Evolutionary conservation across 2,329 filamentous ascomycete species (phyloP), one percentile per base, ranked within the genome.

Genomic region (Paraconiothyrium sp.): DNA sequence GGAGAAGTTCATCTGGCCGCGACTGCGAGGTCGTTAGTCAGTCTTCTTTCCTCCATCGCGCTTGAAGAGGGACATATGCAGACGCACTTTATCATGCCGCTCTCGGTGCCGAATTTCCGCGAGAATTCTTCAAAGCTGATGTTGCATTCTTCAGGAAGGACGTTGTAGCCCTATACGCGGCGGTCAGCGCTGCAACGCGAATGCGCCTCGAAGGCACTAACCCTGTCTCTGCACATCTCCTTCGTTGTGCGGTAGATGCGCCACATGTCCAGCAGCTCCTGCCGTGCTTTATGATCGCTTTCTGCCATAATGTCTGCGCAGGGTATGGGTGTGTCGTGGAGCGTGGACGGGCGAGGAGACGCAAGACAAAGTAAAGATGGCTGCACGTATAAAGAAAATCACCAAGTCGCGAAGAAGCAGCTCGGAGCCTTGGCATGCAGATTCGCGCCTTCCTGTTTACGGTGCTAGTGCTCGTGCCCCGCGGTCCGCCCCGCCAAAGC

Each of bases 191-290:
- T 27, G 54, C 57, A 50, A 48, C 49, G 62, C 70, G 63, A 58
- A 66, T 61, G 68, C 65, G 62, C 63, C 44, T 32, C 35, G 54
- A 49, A 55, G 39, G 47, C 72, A 74, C 91, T 73, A 87, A 97
- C 94, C 79, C 94, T 84, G 80, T 98, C 95, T 64, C 87, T 85
- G 71, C 95, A 90, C 94, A 99, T 97, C 85, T 99, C 92, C 80
- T 97, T 93, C 52, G 93, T 89, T 9, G 95, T 99, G 80, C 89
- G 89, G 88, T 92, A 96, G 72, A 94, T 93, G 80, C 94, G 92
- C 94, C 95, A 99, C 70, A 97, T 88, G 76, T 92, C 89, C 67
- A 88, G 72, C 60, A 77, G 48, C 60, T 69, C 35, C 71, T 62
- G 58, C 58, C 67, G 49, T 69, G 67, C 37, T 67, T 59, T 41